Evolutionary conservation across 1,139 yeast species (phyloP).

Genomic region (Taphrina confusa): DNA sequence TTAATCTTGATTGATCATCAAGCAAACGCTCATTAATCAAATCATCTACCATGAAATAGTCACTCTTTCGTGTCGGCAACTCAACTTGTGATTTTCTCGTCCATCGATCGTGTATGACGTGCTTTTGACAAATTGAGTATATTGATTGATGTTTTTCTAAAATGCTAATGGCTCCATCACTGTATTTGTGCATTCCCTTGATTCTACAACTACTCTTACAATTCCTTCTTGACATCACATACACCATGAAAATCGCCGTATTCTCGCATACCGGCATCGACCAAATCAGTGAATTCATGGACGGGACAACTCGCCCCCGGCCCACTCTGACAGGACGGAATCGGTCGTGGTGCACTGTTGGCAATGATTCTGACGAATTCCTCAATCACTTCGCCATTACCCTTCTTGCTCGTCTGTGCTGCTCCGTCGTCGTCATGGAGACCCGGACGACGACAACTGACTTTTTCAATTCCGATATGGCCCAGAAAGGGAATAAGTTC

Average conservation of each 20-base stretch:
- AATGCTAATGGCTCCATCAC: no score
- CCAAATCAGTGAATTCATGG: slow-evolving; percentile 25
- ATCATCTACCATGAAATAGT: no score
- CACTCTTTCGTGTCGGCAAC: no score
- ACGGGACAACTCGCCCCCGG: slow-evolving; percentile 34
- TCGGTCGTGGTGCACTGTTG: slow-evolving; percentile 31
- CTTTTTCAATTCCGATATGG: slow-evolving; percentile 30
- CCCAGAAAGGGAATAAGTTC: slow-evolving; percentile 31
- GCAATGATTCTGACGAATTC: slow-evolving; percentile 32
- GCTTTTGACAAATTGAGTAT: no score
- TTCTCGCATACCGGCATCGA: slow-evolving; percentile 17
- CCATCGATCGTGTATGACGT: no score
- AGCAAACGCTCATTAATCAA: no score
- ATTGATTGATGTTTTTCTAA: no score
- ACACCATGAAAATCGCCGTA: slow-evolving; percentile 29
- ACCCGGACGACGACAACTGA: slow-evolving; percentile 22
- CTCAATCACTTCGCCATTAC: not conserved
- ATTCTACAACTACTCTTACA: not conserved
- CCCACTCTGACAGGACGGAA: slow-evolving; percentile 25
- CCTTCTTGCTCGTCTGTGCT: not conserved
- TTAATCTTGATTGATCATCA: no score
- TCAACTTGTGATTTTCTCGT: no score
- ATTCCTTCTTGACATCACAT: slow-evolving; percentile 18
- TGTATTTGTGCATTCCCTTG: no score
- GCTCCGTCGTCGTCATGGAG: no score